Base-by-base conservation (phyloP, 768 basidiomycete species). In the Panus rudis region DNA sequence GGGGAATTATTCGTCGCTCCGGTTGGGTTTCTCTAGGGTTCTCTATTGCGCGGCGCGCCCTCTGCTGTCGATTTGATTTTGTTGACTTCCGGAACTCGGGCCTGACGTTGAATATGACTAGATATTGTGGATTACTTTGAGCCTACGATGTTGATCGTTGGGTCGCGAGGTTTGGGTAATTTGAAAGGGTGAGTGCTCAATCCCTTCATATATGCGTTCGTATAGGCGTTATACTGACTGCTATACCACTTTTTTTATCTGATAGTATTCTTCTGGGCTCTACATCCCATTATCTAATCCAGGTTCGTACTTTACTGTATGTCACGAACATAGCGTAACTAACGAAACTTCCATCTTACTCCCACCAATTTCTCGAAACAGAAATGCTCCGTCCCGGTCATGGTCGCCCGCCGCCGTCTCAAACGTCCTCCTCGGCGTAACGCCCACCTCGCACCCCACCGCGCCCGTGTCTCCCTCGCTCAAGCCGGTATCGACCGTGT, bases 371-470 rank as follows among this genome's bases (percentile, higher is more conserved):
- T n/a, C n/a, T n/a, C 12, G 19, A 52, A 53, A 5, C 59, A 91
- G 73, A 92, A 91, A 64, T 93, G 90, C 48, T 90, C 90, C 13
- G 92, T 94, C 0, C 92, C 93, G 0, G 92, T 96, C 42, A 94
- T 97, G 92, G 67, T 94, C 41, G 90, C 92, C 4, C 88, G 92
- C 41, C 81, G 92, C 41, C 74, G 92, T 11, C 81, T 96, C 60
- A 90, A 89, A 63, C 81, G 90, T 3, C 89, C 92, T 17, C 81
- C 92, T 11, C 78, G 79, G 42, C 84, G 81, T 37, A 75, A 79
- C 3, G 87, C 88, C 0, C 86, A 90, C 60, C 79, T 90, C 24
- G 76, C 87, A 21, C 83, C 81, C 24, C 81, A 91, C 51, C 85
- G 88, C 47, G 74, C 73, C 1, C 86, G 87, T 37, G 84, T 92